Evolutionary conservation across 2,329 filamentous ascomycete species (phyloP), one percentile per base, ranked within the genome.

Genomic region (Mariannaea elegans): DNA sequence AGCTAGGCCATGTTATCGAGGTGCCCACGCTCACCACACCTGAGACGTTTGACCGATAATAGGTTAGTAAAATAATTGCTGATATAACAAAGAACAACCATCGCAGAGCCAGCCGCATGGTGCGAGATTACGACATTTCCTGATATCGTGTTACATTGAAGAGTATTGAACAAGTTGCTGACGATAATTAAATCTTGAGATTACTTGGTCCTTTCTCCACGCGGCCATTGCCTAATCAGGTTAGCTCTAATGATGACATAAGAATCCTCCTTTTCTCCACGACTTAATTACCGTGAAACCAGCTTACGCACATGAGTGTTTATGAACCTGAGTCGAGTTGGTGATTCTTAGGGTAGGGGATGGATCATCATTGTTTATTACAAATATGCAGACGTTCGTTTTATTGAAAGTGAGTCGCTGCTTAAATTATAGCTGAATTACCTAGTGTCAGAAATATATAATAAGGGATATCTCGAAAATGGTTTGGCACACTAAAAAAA

Each of bases 41-140:
- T 14, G 23, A 24, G 19, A 23, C 21, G 39, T 2, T 34, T 8
- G 47, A 31, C 23, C 41, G 41, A 18, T 56, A 42, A 31, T 51
- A 60, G n/a, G 34, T 14, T 16, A 60, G 29, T 12, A 56, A 31
- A 1, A 52, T 12, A 19, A 36, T 23, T 3, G 34, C 41, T 9
- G 36, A 14, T 18, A 56, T 10, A 1, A 56, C 9, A 31, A 56
- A 56, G 5, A 44, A 45, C 27, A 60, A 32, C 57, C 57, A 60
- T 56, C 57, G 53, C 39, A 60, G 41, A 47, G 57, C 41, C 41
- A 60, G 45, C 24, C 57, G 57, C 57, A 60, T 60, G 18, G 32
- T 56, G 51, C 24, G 6, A 41, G 46, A 47, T 56, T 51, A 54
- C 27, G 32, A 27, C 52, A 60, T 56, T 13, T 34, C 52, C 46